Conservation (phyloP, 176 grass and related monocot species). For the Oryza australiensis region DNA sequence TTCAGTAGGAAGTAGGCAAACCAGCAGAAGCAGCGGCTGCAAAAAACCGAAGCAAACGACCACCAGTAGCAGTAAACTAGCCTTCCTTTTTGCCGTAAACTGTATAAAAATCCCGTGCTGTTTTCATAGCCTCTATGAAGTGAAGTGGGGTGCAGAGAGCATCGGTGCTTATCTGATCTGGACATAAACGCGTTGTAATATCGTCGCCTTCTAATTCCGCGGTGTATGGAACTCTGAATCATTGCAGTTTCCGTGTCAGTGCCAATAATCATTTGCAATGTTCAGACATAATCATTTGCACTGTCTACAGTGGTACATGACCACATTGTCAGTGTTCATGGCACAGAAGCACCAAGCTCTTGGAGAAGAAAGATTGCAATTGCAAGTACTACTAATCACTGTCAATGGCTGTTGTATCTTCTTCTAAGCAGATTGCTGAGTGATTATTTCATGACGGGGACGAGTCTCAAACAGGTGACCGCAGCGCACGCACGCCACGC, state of each 20-base stretch:
- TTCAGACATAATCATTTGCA: constrained; percentile 14
- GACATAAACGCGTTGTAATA: constrained; percentile 37
- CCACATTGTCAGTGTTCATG: not conserved
- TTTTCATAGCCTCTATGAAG: constrained; percentile 92
- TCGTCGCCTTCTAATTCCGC: constrained; percentile 23
- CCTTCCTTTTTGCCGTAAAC: constrained; percentile 39
- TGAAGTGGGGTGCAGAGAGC: constrained; percentile 16
- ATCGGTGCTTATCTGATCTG: constrained; percentile 28
- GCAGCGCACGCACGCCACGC: not conserved
- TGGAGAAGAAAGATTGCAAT: not conserved
- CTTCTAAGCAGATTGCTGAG: not conserved
- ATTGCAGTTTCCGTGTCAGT: not conserved
- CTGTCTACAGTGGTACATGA: not conserved
- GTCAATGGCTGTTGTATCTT: not conserved
- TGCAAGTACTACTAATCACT: not conserved
- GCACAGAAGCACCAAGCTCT: not conserved
- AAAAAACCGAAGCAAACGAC: not conserved
- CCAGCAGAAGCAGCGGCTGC: constrained; percentile 26
- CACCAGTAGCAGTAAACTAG: not conserved
- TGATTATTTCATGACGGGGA: constrained; percentile 1
- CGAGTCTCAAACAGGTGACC: not conserved
- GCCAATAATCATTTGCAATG: constrained; percentile 36
- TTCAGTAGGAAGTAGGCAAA: constrained; percentile 79
- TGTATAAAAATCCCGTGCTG: constrained; percentile 66
- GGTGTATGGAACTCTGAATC: constrained; percentile 36